A percentile compares a stretch with the other conserved stretches of the same genome.
phyloP scores from a whole-genome alignment of 805 yeast genomes.

The Spathaspora girioi region DNA sequence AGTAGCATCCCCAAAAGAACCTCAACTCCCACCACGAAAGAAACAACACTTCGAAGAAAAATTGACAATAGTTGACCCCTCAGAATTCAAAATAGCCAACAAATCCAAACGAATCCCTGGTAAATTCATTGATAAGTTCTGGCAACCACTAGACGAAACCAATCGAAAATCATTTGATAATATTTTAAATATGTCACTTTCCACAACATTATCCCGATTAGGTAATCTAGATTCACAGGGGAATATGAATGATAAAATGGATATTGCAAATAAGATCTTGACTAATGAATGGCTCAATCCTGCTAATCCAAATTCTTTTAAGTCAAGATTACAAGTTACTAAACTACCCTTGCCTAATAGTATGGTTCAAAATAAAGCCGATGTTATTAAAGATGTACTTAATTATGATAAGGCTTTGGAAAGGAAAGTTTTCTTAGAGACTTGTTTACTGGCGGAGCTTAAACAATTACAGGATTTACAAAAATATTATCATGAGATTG shows the following conservation, averaged over 20 bases:
- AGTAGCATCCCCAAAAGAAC: no score
- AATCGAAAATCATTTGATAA: slow-evolving; percentile 16
- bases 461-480: slow-evolving; percentile 33
- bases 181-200: slow-evolving; percentile 23
- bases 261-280: slow-evolving; percentile 21
- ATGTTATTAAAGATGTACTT: slow-evolving; percentile 14
- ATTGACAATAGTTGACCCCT: slow-evolving; percentile 4
- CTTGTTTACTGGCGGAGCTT: slow-evolving; percentile 37
- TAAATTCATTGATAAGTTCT: slow-evolving; percentile 22
- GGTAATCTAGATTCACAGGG: slow-evolving; percentile 3
- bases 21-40: background rate
- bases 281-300: slow-evolving; percentile 22
- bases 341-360: slow-evolving; percentile 21
- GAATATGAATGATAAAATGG: slow-evolving; percentile 12
- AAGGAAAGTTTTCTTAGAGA: slow-evolving; percentile 27
- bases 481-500: slow-evolving; percentile 18
- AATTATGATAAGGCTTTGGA: slow-evolving; percentile 22
- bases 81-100: slow-evolving; percentile 6
- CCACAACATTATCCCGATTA: slow-evolving; percentile 22
- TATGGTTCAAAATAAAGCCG: slow-evolving; percentile 12
- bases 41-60: background rate
- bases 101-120: slow-evolving; percentile 16
- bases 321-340: slow-evolving; percentile 20
- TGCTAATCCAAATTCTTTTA: slow-evolving; percentile 17
- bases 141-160: slow-evolving; percentile 24